Conservation (phyloP, 2,329 filamentous ascomycete species). For the Escovopsis sp. region DNA sequence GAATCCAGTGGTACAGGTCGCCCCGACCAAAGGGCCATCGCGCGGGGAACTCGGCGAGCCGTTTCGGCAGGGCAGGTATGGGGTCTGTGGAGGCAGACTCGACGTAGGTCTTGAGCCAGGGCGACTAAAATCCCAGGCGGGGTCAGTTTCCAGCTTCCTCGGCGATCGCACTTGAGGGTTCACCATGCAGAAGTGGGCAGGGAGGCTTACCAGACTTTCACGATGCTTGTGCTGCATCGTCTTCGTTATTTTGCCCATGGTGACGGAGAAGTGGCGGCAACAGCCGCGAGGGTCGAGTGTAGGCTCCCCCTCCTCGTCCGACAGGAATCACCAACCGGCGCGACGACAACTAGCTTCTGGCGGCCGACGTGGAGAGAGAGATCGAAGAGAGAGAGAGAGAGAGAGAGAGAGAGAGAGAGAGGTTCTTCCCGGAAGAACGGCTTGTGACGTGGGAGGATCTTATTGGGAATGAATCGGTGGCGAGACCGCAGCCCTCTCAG, state of each 20-base stretch:
- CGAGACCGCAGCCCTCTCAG: conserved; percentile 2
- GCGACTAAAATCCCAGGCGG: conserved; percentile 45
- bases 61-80: conserved; percentile 59
- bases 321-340: conserved; percentile 22
- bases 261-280: conserved; percentile 41
- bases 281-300: conserved; percentile 34
- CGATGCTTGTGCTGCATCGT: conserved; percentile 50
- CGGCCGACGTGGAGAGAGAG: too few species aligned
- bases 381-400: too few species aligned
- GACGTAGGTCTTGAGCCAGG: conserved; percentile 73
- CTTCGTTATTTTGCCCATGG: conserved; percentile 55
- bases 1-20: conserved; percentile 97
- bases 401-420: too few species aligned
- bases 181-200: too few species aligned
- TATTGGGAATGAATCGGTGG: background rate
- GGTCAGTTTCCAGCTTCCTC: too few species aligned
- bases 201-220: conserved; percentile 44
- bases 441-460: conserved; percentile 17
- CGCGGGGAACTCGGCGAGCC: conserved; percentile 67
- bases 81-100: conserved; percentile 51
- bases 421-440: too few species aligned
- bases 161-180: too few species aligned
- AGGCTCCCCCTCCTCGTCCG: conserved; percentile 45
- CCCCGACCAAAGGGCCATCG: conserved; percentile 92
- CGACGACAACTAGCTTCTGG: too few species aligned